Conservation (phyloP, 352 stramenopile genomes). For the Globisporangium viniferum region DNA sequence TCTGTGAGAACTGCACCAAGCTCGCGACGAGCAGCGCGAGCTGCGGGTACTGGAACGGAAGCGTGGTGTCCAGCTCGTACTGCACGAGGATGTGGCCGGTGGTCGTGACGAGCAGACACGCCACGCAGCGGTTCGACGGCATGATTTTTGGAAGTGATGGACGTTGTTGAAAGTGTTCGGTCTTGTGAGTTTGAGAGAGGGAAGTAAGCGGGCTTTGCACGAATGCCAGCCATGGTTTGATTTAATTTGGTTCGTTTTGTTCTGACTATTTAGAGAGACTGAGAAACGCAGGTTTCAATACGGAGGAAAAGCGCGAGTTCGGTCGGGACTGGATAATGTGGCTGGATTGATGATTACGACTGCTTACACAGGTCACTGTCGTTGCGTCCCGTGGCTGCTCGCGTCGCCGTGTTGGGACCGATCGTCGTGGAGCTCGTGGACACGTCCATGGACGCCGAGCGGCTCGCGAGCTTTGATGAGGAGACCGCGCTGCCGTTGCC, state of each 20-base stretch:
- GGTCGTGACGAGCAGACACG: conserved; percentile 51
- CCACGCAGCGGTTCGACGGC: conserved; percentile 16
- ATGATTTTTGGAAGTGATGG: not conserved
- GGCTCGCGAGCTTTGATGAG: conserved; percentile 15
- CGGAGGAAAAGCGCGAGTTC: not conserved
- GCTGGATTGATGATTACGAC: conserved; percentile 10
- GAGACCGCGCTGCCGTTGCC: not conserved
- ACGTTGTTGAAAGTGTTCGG: too few species aligned
- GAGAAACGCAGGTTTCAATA: not conserved
- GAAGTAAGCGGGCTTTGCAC: too few species aligned
- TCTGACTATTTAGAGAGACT: not conserved
- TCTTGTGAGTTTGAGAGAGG: too few species aligned
- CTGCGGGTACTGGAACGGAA: conserved; percentile 40
- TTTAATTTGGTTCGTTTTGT: not conserved
- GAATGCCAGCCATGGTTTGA: too few species aligned
- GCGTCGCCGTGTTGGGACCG: conserved; percentile 16
- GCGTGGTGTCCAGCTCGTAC: conserved; percentile 37
- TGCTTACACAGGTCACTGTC: conserved; percentile 40
- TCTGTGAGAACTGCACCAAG: conserved; percentile 51
- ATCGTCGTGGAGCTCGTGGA: conserved; percentile 19
- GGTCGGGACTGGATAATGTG: not conserved
- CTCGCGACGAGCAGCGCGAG: conserved; percentile 52
- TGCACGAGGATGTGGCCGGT: conserved; percentile 43
- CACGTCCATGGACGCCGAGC: conserved; percentile 17
- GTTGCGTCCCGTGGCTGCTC: conserved; percentile 20